Evolutionary conservation across 1,284 basidiomycete genomes (phyloP), one percentile per base, ranked within the genome.

Genomic region (Xerocomus minutiporus): DNA sequence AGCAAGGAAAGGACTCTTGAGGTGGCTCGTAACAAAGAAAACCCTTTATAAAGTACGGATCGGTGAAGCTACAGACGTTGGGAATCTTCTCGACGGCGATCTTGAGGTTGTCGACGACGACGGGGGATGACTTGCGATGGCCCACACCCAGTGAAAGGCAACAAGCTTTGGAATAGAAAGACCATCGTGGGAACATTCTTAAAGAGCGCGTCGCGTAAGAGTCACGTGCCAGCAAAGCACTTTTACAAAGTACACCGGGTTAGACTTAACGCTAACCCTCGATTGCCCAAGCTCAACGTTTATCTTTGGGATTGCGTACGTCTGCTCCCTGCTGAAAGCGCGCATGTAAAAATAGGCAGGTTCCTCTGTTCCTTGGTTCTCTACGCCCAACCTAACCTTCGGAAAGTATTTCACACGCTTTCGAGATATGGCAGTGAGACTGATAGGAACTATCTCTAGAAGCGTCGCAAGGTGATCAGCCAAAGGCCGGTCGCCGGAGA

Each of bases 141-240:
- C 35, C 61, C 44, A 55, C 60, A 56, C 55, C 66, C 65, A 63
- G 61, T 64, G 66, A 69, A 66, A 59, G 48, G 57, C 56, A 57
- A 60, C 64, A 57, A 52, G 49, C 57, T 66, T 52, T 53, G 55
- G 51, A 52, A 61, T 55, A 12, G 55, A 61, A 57, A 55, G 51
- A 26, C 43, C 0, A 39, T 61, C 66, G 66, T 66, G 64, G 57
- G 64, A 66, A 66, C 9, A 52, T 53, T 59, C 59, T 67, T 66
- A 67, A 67, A 67, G 63, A 64, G 66, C 64, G 64, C 64, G 64
- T 66, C 64, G 64, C 64, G 64, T 66, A 66, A 68, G 54, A 62
- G 64, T 66, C 64, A 66, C 64, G 65, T 66, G 64, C 56, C 29
- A 58, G 59, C 50, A 65, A 68, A 62, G 57, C 50, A 66, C 58